Conservation (phyloP, 176 grass and related monocot species). For the maize (Zea mays) region DNA sequence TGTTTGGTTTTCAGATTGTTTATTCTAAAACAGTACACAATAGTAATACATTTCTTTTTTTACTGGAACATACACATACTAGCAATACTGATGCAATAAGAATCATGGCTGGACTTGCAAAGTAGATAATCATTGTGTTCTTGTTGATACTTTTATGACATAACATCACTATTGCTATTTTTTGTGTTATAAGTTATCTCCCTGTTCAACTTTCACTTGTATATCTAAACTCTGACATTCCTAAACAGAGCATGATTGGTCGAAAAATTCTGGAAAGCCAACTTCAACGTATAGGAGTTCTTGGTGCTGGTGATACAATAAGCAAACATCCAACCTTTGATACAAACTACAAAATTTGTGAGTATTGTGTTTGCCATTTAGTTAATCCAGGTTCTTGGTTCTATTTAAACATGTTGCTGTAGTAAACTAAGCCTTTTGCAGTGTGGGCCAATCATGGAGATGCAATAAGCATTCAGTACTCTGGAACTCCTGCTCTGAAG, state of each 20-base stretch:
- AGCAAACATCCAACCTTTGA: slow-evolving; percentile 72
- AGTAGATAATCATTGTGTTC: neutral
- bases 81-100: slow-evolving; percentile 26
- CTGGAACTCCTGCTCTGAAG: slow-evolving; percentile 92
- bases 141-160: neutral
- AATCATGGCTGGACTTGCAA: slow-evolving; percentile 18
- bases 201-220: neutral
- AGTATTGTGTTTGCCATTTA: slow-evolving; percentile 44
- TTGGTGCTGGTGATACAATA: slow-evolving; percentile 65
- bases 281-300: slow-evolving; percentile 61
- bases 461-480: slow-evolving; percentile 98
- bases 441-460: slow-evolving; percentile 99
- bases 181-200: neutral
- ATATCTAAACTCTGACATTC: slow-evolving; percentile 39
- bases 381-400: slow-evolving; percentile 13
- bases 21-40: neutral
- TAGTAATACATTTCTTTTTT: neutral
- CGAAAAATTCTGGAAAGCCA: slow-evolving; percentile 79
- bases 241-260: slow-evolving; percentile 89
- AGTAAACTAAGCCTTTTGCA: slow-evolving; percentile 45
- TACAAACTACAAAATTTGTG: slow-evolving; percentile 79
- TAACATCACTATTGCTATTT: slow-evolving; percentile 17
- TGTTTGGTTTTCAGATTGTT: neutral
- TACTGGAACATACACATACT: neutral
- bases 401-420: slow-evolving; percentile 33